Percentiles rank a stretch among this genome's conserved stretches.
Evolutionary conservation across 73 alveolate species (phyloP).

Genomic region (Uronychia binucleata): DNA sequence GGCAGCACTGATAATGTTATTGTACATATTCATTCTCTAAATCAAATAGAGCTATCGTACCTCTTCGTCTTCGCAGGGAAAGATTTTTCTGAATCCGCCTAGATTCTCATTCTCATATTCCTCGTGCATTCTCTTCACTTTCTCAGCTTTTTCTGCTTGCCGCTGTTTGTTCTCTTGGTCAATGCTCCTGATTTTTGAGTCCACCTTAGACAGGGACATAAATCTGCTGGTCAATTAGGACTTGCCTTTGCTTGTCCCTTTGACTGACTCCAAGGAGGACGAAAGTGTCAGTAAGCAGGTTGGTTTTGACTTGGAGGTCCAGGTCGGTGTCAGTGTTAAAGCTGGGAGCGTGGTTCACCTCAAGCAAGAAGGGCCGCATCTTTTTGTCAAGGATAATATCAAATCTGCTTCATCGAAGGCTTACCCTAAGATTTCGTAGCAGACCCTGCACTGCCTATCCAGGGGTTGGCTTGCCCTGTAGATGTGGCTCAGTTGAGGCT

Average conservation of each 20-base stretch:
- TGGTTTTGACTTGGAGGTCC: conserved; percentile 75
- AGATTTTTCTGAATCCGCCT: not conserved
- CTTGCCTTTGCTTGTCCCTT: conserved; percentile 26
- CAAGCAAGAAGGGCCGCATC: conserved; percentile 88
- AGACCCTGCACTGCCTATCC: conserved; percentile 36
- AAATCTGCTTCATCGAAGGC: conserved; percentile 56
- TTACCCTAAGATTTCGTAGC: conserved; percentile 28
- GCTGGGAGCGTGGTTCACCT: conserved; percentile 91
- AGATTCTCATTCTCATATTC: not conserved
- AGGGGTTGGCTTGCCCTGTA: conserved; percentile 60
- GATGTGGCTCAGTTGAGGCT: conserved; percentile 67
- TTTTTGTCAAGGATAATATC: conserved; percentile 71
- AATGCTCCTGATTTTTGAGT: not conserved
- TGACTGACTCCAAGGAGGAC: conserved; percentile 21
- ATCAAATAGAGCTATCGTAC: not conserved
- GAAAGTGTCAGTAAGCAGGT: conserved; percentile 73
- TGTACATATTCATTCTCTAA: not conserved
- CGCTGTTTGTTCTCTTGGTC: not conserved
- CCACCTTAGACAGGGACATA: not conserved
- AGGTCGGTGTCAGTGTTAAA: conserved; percentile 78
- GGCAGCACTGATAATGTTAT: not conserved
- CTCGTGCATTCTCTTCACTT: not conserved
- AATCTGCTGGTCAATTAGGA: too few relatives aligned
- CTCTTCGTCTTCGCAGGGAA: not conserved
- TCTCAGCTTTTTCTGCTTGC: not conserved